Evolutionary conservation across 768 basidiomycete species (phyloP).

Genomic region (Pulveroboletus sp.): DNA sequence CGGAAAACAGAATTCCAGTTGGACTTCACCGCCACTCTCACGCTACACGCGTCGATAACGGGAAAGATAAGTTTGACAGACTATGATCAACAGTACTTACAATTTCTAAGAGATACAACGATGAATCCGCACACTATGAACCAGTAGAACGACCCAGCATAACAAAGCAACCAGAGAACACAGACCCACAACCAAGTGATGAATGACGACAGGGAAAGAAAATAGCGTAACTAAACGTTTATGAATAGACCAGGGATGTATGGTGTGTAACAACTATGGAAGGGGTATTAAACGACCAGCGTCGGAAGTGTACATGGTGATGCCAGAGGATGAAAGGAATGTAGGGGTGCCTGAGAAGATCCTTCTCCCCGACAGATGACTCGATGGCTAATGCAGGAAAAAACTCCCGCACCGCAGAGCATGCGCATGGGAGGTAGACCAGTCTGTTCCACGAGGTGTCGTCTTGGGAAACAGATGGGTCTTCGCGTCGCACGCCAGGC

Average conservation of each 20-base stretch:
- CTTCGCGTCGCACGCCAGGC: constrained; percentile 1
- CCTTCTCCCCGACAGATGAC: background rate
- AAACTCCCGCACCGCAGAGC: background rate
- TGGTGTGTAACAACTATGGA: constrained; percentile 9
- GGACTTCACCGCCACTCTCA: too few species aligned
- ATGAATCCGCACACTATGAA: constrained; percentile 3
- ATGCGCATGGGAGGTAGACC: background rate
- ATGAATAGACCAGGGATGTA: constrained; percentile 16
- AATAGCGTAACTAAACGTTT: constrained; percentile 6
- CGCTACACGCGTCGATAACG: too few species aligned
- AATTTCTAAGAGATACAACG: constrained; percentile 9
- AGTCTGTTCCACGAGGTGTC: background rate
- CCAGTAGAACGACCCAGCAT: constrained; percentile 6
- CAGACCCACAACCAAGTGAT: constrained; percentile 8
- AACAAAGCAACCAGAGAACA: constrained; percentile 6
- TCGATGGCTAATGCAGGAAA: background rate
- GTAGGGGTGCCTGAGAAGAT: background rate
- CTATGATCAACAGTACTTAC: too few species aligned
- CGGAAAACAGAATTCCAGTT: constrained; percentile 1
- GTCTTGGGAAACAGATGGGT: constrained; percentile 1
- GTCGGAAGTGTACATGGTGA: constrained; percentile 15
- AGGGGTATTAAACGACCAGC: constrained; percentile 30
- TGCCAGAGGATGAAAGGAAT: background rate
- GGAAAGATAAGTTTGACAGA: too few species aligned
- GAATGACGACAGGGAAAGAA: background rate